Conservation (phyloP, 176 grass and related monocot species). For the Cenchrus purpureus region DNA sequence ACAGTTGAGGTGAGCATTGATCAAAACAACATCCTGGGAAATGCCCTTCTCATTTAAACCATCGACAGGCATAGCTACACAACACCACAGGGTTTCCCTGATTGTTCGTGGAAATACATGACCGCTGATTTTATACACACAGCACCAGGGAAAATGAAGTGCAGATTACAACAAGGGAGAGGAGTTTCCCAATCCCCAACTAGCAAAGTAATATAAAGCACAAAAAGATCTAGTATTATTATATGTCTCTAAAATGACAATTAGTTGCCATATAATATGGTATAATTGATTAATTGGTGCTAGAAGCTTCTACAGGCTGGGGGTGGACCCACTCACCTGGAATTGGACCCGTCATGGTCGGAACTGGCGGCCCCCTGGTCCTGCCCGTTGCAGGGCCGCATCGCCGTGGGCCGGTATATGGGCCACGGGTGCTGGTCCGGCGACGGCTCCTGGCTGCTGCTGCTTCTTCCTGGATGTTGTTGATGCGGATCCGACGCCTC, state of each 20-base stretch:
- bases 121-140: conserved; percentile 8
- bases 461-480: background rate
- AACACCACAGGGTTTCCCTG: background rate
- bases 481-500: conserved; percentile 46
- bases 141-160: background rate
- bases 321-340: conserved; percentile 47
- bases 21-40: background rate
- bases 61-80: background rate
- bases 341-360: conserved; percentile 59
- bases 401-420: conserved; percentile 60
- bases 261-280: conserved; percentile 29
- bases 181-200: background rate
- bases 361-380: conserved; percentile 35
- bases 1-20: background rate
- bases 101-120: background rate
- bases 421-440: conserved; percentile 59
- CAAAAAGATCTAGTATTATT: background rate
- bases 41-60: conserved; percentile 23
- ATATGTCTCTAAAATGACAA: conserved; percentile 15
- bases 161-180: conserved; percentile 25
- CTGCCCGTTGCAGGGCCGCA: conserved; percentile 47
- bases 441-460: conserved; percentile 31
- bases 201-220: background rate
- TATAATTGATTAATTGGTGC: background rate
- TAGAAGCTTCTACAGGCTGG: conserved; percentile 39